Base-by-base conservation (phyloP, 352 stramenopile genomes). In the Phytopythium aichiense region DNA sequence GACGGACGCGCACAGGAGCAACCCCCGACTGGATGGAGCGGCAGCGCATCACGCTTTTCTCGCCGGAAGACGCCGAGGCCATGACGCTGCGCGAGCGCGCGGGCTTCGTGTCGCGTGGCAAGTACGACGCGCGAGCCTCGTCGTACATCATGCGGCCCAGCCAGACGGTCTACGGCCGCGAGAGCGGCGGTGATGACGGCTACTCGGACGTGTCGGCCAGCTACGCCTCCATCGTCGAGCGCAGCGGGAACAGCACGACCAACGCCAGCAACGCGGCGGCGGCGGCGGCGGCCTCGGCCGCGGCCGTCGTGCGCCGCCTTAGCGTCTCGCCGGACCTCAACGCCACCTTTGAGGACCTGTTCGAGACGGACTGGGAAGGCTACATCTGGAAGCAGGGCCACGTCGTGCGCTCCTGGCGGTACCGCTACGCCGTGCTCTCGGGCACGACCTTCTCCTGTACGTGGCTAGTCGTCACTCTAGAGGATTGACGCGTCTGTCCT, bases 361-460 rank as follows among this genome's bases (percentile, higher is more conserved):
- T 92, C 45, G 86, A 94, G 66, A 94, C 86, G 43, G 85, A 95
- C 66, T 95, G 86, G 86, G 86, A 95, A 63, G 86, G 86, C 7
- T 95, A 95, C 62, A 78, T 93, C 50, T 93, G 84, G 84, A 95
- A 95, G 58, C 86, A 95, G 64, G 84, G 86, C 25, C 84, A 95
- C 55, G 86, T 95, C 57, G 84, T 95, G 56, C 84, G 84, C 64
- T 91, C 84, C 50, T 95, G 86, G 86, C 77, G 86, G 22, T 89
- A 91, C 56, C 86, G 86, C 50, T 95, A 92, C 67, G 84, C 83
- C 7, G 77, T 95, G 42, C 73, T 95, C 28, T 90, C 84, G 37
- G 86, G 84, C 58, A 91, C 74, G 33, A 86, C 72, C 30, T 91
- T 95, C 52, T 87, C 75, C 23, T 95, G 64, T 68, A 64, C n/a